Evolutionary conservation across 176 grass and related monocot genomes (phyloP), one percentile per base, ranked within the genome.

Genomic region (Cenchrus purpureus): DNA sequence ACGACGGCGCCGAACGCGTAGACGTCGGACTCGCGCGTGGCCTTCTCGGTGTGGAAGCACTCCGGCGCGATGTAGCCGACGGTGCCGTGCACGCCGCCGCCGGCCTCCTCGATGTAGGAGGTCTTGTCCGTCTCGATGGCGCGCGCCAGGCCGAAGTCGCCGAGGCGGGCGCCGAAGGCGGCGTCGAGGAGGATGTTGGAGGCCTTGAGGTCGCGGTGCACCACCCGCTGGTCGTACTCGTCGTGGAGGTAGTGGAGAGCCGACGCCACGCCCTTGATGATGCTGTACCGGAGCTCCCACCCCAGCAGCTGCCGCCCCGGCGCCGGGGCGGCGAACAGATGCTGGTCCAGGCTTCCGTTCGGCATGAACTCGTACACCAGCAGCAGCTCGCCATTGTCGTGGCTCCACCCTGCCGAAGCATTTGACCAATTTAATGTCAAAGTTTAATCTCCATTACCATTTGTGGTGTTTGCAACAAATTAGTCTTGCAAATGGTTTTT

Each of bases 141-240:
- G 42, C 97, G 88, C 12, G 97, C 97, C 6, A 98, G 93, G 54
- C 97, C 97, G 59, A 98, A 98, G 88, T 98, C 97, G 44, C 97
- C 97, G 22, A 99, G 97, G n/a, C 97, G 90, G 4, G 97, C 97
- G 43, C 84, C 82, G 91, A 99, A 99, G 44, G 71, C 65, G 12
- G 89, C 78, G 82, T 99, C 97, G 1, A 99, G 88, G 91, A 99
- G 89, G 77, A 99, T 56, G 85, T 99, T 99, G 57, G 97, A 99
- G 15, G 97, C 93, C 93, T 99, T 99, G 74, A 99, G 87, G 87
- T 99, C 97, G 2, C 97, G 91, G 77, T 99, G 97, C 71, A 99
- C 90, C 67, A 99, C 97, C 5, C 84, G 80, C 86, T 99, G 88
- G 75, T 99, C 97, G 83, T 96, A 99, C 88, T 96, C 91, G 69